Evolutionary conservation across 2,329 filamentous ascomycete species (phyloP).

Genomic region (Cryphonectria parasitica): DNA sequence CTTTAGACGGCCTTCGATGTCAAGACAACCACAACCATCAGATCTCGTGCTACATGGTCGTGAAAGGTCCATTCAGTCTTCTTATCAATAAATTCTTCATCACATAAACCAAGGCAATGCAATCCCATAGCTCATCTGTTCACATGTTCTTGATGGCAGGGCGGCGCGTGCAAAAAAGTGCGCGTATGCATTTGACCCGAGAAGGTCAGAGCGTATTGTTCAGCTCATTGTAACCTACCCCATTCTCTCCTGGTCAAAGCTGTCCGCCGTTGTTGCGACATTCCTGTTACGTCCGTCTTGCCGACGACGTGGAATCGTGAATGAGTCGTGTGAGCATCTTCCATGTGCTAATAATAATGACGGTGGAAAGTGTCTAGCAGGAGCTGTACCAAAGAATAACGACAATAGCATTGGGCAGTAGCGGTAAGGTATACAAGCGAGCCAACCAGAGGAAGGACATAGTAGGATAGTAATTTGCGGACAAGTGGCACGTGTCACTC

Average conservation of each 20-base stretch:
- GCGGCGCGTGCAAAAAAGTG: neutral
- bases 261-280: neutral
- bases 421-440: constrained; percentile 9
- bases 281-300: neutral
- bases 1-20: neutral
- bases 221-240: constrained; percentile 1
- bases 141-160: neutral
- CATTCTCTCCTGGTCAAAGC: neutral
- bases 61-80: neutral
- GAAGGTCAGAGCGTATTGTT: neutral
- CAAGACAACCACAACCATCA: neutral
- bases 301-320: neutral
- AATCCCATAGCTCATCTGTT: neutral
- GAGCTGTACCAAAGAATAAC: neutral
- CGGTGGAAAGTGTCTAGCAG: neutral
- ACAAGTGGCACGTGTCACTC: constrained; percentile 8
- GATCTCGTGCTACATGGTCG: neutral
- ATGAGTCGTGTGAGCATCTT: neutral
- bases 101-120: neutral
- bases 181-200: constrained; percentile 18
- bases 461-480: neutral
- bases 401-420: constrained; percentile 4
- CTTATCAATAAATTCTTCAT: neutral
- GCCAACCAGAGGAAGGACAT: neutral
- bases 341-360: neutral